phyloP scores from a whole-genome alignment of 2,329 filamentous ascomycete species.

The Ilyonectria mors-panacis region DNA sequence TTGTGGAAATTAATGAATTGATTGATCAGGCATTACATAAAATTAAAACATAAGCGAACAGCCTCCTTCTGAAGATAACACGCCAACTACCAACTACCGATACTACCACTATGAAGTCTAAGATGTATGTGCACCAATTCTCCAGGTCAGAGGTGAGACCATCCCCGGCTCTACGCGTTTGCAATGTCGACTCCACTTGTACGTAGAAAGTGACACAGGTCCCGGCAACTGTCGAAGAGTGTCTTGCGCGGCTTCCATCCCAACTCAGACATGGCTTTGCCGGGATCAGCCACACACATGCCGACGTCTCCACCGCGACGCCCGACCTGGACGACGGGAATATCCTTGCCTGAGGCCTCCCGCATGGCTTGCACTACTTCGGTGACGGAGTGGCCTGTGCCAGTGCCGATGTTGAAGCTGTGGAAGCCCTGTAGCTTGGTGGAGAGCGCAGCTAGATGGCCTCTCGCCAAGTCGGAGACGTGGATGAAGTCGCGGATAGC shows the following conservation, averaged over 20 bases:
- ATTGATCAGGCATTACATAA: no score
- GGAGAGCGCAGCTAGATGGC: conserved; percentile 72
- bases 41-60: no score
- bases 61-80: no score
- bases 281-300: conserved; percentile 58
- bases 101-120: no score
- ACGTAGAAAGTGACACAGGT: conserved; percentile 34
- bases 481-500: conserved; percentile 78
- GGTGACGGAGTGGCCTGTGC: conserved; percentile 59
- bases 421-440: conserved; percentile 53
- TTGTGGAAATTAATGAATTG: no score
- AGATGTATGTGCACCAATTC: no score
- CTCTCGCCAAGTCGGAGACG: conserved; percentile 74
- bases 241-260: conserved; percentile 54
- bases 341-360: conserved; percentile 52
- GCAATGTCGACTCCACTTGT: not conserved
- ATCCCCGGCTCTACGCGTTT: no score
- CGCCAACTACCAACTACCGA: no score
- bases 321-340: conserved; percentile 54
- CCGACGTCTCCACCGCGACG: conserved; percentile 60
- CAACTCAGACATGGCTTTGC: conserved; percentile 57
- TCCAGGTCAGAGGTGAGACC: no score
- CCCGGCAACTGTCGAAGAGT: conserved; percentile 34
- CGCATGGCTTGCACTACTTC: conserved; percentile 60
- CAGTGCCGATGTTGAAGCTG: conserved; percentile 62